Evolutionary conservation across 2,329 filamentous ascomycete genomes (phyloP).

Genomic region (Chaetoscypha palmicola): DNA sequence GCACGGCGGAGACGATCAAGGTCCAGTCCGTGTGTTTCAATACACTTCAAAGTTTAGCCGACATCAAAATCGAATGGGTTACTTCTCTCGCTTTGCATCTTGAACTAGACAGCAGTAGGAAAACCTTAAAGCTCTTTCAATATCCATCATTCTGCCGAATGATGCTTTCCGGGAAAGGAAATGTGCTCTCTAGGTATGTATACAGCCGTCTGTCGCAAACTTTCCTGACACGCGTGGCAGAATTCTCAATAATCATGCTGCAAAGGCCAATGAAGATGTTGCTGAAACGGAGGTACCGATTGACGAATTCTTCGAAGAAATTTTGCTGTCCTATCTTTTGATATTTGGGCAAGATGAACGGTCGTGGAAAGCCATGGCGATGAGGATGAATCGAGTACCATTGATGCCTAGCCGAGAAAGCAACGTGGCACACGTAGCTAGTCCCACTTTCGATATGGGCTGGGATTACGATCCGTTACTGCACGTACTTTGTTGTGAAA

Average conservation of each 20-base stretch:
- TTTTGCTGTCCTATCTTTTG: slow-evolving; percentile 21
- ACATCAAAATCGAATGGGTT: slow-evolving; percentile 14
- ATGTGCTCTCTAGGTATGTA: background rate
- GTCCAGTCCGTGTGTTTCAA: slow-evolving; percentile 3
- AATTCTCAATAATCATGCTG: background rate
- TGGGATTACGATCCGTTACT: slow-evolving; percentile 12
- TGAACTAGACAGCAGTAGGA: slow-evolving; percentile 11
- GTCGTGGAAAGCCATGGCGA: slow-evolving; percentile 14
- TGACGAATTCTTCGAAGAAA: slow-evolving; percentile 14
- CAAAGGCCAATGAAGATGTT: slow-evolving; percentile 1
- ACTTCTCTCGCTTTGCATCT: slow-evolving; percentile 11
- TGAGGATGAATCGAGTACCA: no score
- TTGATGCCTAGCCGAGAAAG: no score
- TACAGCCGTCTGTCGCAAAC: background rate
- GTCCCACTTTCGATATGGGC: background rate
- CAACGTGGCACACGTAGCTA: no score
- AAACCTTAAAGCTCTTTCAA: slow-evolving; percentile 15
- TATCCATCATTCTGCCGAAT: slow-evolving; percentile 12
- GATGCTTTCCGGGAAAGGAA: slow-evolving; percentile 1
- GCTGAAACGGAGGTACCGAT: background rate
- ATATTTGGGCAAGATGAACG: slow-evolving; percentile 16
- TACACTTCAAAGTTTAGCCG: slow-evolving; percentile 6
- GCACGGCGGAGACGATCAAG: background rate
- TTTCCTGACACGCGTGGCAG: background rate
- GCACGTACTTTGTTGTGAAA: slow-evolving; percentile 11